Base-by-base conservation (phyloP, 148 eudicot species). In the Camellia sinensis region DNA sequence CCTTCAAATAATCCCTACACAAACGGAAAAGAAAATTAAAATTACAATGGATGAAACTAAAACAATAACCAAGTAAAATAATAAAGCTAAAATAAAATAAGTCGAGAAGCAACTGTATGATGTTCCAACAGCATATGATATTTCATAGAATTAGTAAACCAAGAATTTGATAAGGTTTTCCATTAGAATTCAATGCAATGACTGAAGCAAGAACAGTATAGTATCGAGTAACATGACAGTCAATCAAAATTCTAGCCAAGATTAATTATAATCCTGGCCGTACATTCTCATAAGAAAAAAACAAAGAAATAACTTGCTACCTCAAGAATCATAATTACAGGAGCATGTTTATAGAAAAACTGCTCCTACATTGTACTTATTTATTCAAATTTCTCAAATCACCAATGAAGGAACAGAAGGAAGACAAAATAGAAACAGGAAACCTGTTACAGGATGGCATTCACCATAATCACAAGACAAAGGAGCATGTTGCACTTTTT, bases 1-100 rank as follows among this genome's bases (percentile, higher is more conserved):
- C 99, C 99, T 86, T 96, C 99, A 86, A 96, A 94, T 81, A 96
- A 79, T 78, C 99, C 99, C 99, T 96, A 86, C 48, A 52, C 21
- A 56, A 21, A 61, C 22, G 76, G 10, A 67, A 63, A 70, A 70
- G 54, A 66, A 78, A 15, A 9, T 59, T 3, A 11, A 75, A 60
- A 59, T 44, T 10, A 71, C 19, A 53, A 63, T 29, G 1, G 13
- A 46, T 19, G 54, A 57, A 67, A 79, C 67, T 22, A 65, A 50
- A 50, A 64, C n/a, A 22, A 21, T 2, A 15, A 56, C 13, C 64
- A 56, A 56, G 21, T 45, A 41, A 43, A 17, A 29, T 6, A 71
- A 29, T 29, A 29, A 29, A 29, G 37, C 37, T 29, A 29, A 29
- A 29, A 29, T 29, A 29, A 29, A 29, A 29, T 29, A 73, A 53